Evolutionary conservation across 805 yeast genomes (phyloP).

Genomic region (Kluyveromyces siamensis): DNA sequence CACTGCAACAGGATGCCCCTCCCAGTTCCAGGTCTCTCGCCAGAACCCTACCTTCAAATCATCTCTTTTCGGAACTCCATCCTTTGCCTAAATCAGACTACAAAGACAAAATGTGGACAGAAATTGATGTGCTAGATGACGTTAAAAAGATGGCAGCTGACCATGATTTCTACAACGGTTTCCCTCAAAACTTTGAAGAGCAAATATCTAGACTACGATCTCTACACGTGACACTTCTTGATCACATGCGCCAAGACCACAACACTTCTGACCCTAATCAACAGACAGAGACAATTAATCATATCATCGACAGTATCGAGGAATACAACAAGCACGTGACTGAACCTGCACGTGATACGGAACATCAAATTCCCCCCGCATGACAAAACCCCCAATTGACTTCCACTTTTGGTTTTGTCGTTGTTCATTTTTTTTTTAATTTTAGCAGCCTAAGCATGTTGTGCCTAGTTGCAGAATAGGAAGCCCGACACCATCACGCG

Average conservation of each 20-base stretch:
- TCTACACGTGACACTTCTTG: slow-evolving; percentile 42
- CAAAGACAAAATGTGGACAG: slow-evolving; percentile 80
- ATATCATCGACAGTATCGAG: not conserved
- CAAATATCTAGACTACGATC: slow-evolving; percentile 41
- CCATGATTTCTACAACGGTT: slow-evolving; percentile 34
- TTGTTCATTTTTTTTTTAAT: too few species aligned
- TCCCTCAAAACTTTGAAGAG: slow-evolving; percentile 32
- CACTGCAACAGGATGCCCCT: too few species aligned
- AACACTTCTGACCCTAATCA: slow-evolving; percentile 4
- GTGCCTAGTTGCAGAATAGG: too few species aligned
- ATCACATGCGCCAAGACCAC: slow-evolving; percentile 15
- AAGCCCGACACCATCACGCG: too few species aligned
- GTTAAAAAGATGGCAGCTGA: slow-evolving; percentile 50
- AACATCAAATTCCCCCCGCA: not conserved
- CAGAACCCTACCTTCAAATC: slow-evolving; percentile 5
- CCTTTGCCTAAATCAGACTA: slow-evolving; percentile 50
- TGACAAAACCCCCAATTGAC: not conserved
- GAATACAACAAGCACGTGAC: not conserved
- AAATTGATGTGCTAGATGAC: slow-evolving; percentile 76
- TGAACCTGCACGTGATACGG: not conserved
- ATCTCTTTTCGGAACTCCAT: not conserved
- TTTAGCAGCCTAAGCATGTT: too few species aligned
- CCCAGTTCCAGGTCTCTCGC: not conserved
- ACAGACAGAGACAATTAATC: not conserved
- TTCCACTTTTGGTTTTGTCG: not conserved